Evolutionary conservation across 805 yeast species (phyloP), one percentile per base, ranked within the genome.

Genomic region (Saturnispora diversa): DNA sequence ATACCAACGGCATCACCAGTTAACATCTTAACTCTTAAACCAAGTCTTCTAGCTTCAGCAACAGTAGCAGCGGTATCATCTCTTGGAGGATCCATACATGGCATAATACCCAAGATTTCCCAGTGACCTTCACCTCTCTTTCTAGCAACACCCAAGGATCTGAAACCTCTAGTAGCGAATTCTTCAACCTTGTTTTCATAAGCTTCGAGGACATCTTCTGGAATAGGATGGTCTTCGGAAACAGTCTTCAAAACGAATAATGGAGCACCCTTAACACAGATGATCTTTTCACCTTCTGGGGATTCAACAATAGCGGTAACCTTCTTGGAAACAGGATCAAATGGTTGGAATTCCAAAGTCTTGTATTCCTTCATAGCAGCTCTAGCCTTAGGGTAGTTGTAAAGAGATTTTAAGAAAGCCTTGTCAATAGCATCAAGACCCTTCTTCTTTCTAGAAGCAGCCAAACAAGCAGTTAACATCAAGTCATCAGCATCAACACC

Each of bases 1-100:
- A 87, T 87, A 77, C 95, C 96, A 62, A 87, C 95, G 67, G 96
- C 96, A 73, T 87, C 96, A 80, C 96, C 96, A 71, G 96, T 87
- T 67, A 87, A 80, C 96, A 87, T 87, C 82, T 87, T 87, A 58
- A 87, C 92, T 71, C 92, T 80, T 63, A 87, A 77, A 78, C 96
- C 96, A 62, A 87, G 77, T 54, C 70, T 61, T 72, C 83, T 80
- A 58, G 96, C 96, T 72, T 87, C 96, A 67, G 73, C 66, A 64
- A 87, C 92, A 64, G 96, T 87, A 62, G 80, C 78, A 59, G 94
- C 95, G 73, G 96, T 87, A 69, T 87, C 96, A 71, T 87, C 94
- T 79, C 96, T 84, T 71, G 96, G 96, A 62, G 96, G 96, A 71
- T 87, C 96, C 88, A 84, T 83, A 73, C 95, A 86, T 68, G 96